phyloP scores from a whole-genome alignment of 257 asterid genomes.

The Solanum rostratum region DNA sequence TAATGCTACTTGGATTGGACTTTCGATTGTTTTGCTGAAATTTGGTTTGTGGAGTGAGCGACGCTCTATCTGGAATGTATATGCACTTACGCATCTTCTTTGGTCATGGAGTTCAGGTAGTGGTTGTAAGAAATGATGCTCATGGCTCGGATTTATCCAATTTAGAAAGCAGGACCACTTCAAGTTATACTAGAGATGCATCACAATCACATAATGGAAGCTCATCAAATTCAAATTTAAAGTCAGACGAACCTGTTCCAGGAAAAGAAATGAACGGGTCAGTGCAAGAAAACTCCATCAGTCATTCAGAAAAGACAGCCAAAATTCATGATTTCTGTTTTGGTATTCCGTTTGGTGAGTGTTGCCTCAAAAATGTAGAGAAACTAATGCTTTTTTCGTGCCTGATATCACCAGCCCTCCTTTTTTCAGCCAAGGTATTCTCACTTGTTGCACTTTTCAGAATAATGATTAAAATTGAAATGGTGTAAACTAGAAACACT shows the following conservation, averaged over 20 bases:
- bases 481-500: neutral
- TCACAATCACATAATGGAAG: conserved; percentile 31
- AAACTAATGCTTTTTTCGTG: neutral
- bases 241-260: conserved; percentile 18
- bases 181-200: conserved; percentile 36
- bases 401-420: neutral
- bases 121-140: conserved; percentile 37
- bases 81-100: conserved; percentile 3
- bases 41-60: neutral
- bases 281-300: conserved; percentile 16
- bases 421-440: neutral
- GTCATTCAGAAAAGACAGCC: conserved; percentile 51
- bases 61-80: neutral
- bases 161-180: conserved; percentile 21
- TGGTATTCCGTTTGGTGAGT: conserved; percentile 90
- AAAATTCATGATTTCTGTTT: conserved; percentile 89
- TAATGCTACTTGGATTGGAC: neutral
- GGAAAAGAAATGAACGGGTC: conserved; percentile 26
- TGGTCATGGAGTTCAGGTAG: conserved; percentile 21
- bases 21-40: neutral
- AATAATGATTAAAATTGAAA: no score
- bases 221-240: conserved; percentile 23
- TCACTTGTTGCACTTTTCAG: neutral
- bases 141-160: conserved; percentile 22
- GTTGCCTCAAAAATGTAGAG: neutral